These are phyloP conservation scores for Phylloporus arenicola DNA, from an alignment of 768 basidiomycete genomes.

Conservation along the genomic window DNA sequence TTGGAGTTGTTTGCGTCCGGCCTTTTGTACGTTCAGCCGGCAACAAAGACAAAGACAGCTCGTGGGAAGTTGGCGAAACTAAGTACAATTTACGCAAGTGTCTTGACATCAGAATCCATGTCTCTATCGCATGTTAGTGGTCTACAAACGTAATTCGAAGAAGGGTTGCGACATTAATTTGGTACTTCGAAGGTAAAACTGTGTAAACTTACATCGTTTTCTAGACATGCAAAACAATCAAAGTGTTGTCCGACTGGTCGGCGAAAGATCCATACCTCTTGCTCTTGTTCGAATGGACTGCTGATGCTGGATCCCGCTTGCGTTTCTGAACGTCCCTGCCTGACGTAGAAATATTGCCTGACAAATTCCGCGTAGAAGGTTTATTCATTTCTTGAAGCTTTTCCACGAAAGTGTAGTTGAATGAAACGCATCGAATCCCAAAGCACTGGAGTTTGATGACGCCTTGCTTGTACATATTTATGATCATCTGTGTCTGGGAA, in stretches of 20 bases:
- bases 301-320: constrained; percentile 6
- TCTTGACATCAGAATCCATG: constrained; percentile 49
- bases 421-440: constrained; percentile 19
- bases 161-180: background rate
- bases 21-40: constrained; percentile 43
- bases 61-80: constrained; percentile 51
- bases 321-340: constrained; percentile 6
- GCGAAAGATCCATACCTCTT: constrained; percentile 5
- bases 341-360: background rate
- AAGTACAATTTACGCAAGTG: constrained; percentile 60
- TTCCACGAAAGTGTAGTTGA: constrained; percentile 12
- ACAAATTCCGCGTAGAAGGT: background rate
- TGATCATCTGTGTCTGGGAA: constrained; percentile 21
- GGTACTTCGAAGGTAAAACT: background rate
- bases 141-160: background rate
- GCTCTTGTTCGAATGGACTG: background rate
- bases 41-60: constrained; percentile 1
- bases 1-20: constrained; percentile 60
- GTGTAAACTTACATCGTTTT: constrained; percentile 5
- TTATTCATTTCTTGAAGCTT: constrained; percentile 6
- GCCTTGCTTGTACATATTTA: constrained; percentile 25
- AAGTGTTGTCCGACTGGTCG: no score
- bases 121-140: constrained; percentile 13
- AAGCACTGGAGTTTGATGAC: constrained; percentile 27
- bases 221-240: constrained; percentile 4